These are phyloP conservation scores for Polyplosphaeria fusca DNA, from an alignment of 495 filamentous ascomycete species.

Conservation along the genomic window DNA sequence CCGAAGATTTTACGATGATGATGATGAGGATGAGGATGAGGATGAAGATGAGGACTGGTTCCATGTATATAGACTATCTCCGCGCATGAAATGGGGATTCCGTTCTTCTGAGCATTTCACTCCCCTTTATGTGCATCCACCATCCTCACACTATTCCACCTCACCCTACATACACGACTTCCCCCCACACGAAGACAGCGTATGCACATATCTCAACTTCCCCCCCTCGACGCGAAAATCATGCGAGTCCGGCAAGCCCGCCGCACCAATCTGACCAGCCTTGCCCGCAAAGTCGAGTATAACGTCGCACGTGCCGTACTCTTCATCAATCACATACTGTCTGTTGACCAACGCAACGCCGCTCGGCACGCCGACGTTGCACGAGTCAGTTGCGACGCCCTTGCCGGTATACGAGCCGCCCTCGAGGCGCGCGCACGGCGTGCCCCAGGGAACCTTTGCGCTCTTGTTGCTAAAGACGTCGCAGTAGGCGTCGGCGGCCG, in stretches of 20 bases:
- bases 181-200: conserved; percentile 30
- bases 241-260: conserved; percentile 48
- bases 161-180: conserved; percentile 27
- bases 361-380: conserved; percentile 24
- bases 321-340: conserved; percentile 54
- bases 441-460: conserved; percentile 30
- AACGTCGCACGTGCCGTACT: conserved; percentile 47
- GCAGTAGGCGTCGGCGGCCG: conserved; percentile 32
- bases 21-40: too few relatives aligned
- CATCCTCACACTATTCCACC: too few relatives aligned
- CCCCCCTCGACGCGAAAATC: conserved; percentile 52
- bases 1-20: too few relatives aligned
- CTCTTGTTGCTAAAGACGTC: conserved; percentile 31
- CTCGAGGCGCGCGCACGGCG: conserved; percentile 46
- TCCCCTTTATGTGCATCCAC: too few relatives aligned
- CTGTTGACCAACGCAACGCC: conserved; percentile 43
- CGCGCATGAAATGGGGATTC: too few relatives aligned
- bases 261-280: conserved; percentile 7
- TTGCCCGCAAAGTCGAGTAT: conserved; percentile 44
- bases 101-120: too few relatives aligned
- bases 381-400: not conserved
- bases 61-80: too few relatives aligned
- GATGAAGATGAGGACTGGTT: too few relatives aligned
- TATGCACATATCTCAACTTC: conserved; percentile 50
- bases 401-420: conserved; percentile 42